Evolutionary conservation across 768 basidiomycete species (phyloP).

Genomic region (Xerocomellus amylosporus): DNA sequence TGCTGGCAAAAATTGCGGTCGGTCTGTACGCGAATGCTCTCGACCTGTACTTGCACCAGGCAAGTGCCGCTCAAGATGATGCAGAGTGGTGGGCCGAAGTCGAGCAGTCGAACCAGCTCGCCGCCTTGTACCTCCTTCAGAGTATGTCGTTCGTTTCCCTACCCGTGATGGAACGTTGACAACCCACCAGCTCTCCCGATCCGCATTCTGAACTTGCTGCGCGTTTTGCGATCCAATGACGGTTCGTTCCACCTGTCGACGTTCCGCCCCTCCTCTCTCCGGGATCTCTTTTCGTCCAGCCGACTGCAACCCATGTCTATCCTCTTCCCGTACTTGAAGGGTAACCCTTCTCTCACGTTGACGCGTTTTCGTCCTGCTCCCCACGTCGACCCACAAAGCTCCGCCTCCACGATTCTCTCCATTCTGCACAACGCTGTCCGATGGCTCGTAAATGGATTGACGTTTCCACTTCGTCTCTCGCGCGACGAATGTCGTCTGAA

Average conservation of each 20-base stretch:
- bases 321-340: constrained; percentile 63
- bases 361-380: constrained; percentile 13
- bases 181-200: constrained; percentile 24
- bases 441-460: constrained; percentile 12
- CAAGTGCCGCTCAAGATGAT: constrained; percentile 68
- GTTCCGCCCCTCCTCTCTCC: constrained; percentile 48
- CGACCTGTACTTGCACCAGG: constrained; percentile 62
- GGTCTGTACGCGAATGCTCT: constrained; percentile 65
- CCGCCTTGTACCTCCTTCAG: constrained; percentile 71
- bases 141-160: constrained; percentile 45
- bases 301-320: constrained; percentile 50
- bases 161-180: constrained; percentile 2
- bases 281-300: constrained; percentile 47
- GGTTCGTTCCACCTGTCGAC: constrained; percentile 46
- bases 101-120: constrained; percentile 54
- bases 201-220: constrained; percentile 34
- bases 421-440: constrained; percentile 6
- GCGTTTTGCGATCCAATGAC: constrained; percentile 41
- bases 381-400: neutral
- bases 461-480: constrained; percentile 54
- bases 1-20: constrained; percentile 49
- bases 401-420: constrained; percentile 10
- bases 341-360: constrained; percentile 28
- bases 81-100: constrained; percentile 83
- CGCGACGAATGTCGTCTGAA: constrained; percentile 67